Evolutionary conservation across 768 basidiomycete genomes (phyloP).

Genomic region (Suillus lakei): DNA sequence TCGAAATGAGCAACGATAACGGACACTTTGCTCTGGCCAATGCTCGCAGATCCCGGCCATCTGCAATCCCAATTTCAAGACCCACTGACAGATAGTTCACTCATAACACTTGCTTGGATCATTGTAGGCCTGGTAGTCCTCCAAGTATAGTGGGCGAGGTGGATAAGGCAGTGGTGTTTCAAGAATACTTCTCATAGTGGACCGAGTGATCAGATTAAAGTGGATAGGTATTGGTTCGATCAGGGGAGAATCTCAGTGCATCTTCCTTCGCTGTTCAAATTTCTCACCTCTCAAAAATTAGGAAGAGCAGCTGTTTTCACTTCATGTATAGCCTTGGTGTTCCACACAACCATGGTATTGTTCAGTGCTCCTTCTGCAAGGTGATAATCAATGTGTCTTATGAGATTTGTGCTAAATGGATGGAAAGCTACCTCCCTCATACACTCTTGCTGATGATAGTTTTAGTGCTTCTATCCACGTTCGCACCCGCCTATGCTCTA

Average conservation of each 20-base stretch:
- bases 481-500: slow-evolving; percentile 71
- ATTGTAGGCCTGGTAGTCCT: slow-evolving; percentile 57
- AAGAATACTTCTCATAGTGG: slow-evolving; percentile 46
- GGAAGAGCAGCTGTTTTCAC: slow-evolving; percentile 59
- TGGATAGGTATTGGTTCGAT: slow-evolving; percentile 47
- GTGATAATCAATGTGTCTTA: slow-evolving; percentile 41
- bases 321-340: slow-evolving; percentile 46
- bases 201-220: slow-evolving; percentile 45
- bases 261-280: slow-evolving; percentile 11
- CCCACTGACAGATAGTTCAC: slow-evolving; percentile 64
- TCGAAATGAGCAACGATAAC: too few species aligned
- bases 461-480: slow-evolving; percentile 65
- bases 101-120: slow-evolving; percentile 60
- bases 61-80: slow-evolving; percentile 76
- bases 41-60: slow-evolving; percentile 46
- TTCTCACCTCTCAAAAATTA: slow-evolving; percentile 47
- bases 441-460: slow-evolving; percentile 75
- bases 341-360: slow-evolving; percentile 58
- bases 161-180: slow-evolving; percentile 63
- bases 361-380: slow-evolving; percentile 77
- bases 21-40: slow-evolving; percentile 44
- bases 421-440: slow-evolving; percentile 52
- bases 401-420: slow-evolving; percentile 2
- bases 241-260: slow-evolving; percentile 46
- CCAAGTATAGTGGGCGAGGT: slow-evolving; percentile 75